Percentiles rank a stretch among this genome's conserved stretches.
Evolutionary conservation across 352 stramenopile genomes (phyloP).

Genomic region (Phytophthora litchii): DNA sequence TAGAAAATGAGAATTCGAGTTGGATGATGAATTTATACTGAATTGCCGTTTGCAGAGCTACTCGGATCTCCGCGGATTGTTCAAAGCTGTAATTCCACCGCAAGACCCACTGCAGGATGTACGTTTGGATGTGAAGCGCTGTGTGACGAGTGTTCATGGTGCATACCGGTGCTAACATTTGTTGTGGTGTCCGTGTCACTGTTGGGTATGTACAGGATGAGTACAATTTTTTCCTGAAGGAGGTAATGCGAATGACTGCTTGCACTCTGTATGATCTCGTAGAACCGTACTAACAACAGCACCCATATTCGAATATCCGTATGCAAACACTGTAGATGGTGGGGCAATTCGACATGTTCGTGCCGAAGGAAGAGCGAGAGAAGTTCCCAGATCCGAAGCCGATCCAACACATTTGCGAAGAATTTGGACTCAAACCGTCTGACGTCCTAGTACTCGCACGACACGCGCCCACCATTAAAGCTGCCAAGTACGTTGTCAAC

Average conservation of each 20-base stretch:
- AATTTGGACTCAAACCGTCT: constrained; percentile 51
- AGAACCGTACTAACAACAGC: too few species aligned
- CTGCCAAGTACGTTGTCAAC: constrained; percentile 57
- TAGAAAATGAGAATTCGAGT: too few species aligned
- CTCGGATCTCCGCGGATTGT: constrained; percentile 57
- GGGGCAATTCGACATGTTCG: constrained; percentile 65
- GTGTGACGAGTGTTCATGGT: neutral
- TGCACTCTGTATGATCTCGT: too few species aligned
- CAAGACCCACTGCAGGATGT: constrained; percentile 57
- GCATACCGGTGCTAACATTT: neutral
- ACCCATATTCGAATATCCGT: neutral
- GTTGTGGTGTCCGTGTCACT: neutral
- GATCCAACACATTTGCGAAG: constrained; percentile 54
- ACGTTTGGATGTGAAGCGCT: constrained; percentile 4
- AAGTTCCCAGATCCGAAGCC: constrained; percentile 57
- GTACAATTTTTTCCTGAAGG: constrained; percentile 68
- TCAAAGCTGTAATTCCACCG: constrained; percentile 66
- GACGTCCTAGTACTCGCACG: constrained; percentile 67
- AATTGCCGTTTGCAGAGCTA: constrained; percentile 50
- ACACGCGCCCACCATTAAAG: constrained; percentile 57
- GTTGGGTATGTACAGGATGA: constrained; percentile 47
- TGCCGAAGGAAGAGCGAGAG: constrained; percentile 46
- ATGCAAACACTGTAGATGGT: constrained; percentile 53
- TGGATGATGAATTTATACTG: neutral
- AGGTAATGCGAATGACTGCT: constrained; percentile 50